A percentile compares a stretch with the other conserved stretches of the same genome.
phyloP scores from a whole-genome alignment of 257 asterid species.

The Primulina tabacum region DNA sequence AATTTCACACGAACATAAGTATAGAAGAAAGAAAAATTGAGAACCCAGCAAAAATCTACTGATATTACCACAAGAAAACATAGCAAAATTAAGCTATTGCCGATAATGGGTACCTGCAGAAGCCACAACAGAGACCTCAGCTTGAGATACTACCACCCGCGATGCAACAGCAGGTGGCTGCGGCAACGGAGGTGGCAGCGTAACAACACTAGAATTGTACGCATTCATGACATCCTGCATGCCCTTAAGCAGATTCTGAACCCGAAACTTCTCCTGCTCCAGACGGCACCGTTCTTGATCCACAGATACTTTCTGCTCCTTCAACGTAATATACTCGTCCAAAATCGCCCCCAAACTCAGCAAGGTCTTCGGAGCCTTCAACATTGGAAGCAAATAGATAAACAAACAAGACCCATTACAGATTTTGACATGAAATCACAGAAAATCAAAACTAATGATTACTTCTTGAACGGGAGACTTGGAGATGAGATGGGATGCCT shows the following conservation, averaged over 20 bases:
- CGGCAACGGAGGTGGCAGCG: slow-evolving; percentile 39
- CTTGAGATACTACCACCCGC: slow-evolving; percentile 26
- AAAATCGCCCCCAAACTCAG: slow-evolving; percentile 74
- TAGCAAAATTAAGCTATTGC: background rate
- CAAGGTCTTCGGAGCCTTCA: slow-evolving; percentile 80
- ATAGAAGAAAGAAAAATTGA: no score
- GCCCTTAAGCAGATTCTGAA: slow-evolving; percentile 66
- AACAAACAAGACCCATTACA: background rate
- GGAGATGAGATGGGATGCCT: slow-evolving; percentile 73
- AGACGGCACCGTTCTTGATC: slow-evolving; percentile 69
- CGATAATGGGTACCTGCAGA: slow-evolving; percentile 37
- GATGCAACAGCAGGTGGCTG: slow-evolving; percentile 32
- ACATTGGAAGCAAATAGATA: background rate
- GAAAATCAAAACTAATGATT: background rate
- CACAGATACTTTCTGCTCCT: slow-evolving; percentile 71
- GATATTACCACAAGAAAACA: background rate
- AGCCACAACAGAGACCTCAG: slow-evolving; percentile 28
- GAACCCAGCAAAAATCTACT: no score
- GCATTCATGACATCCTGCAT: slow-evolving; percentile 78
- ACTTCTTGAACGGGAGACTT: slow-evolving; percentile 79
- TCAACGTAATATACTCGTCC: slow-evolving; percentile 79
- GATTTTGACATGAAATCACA: background rate
- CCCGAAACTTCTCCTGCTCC: slow-evolving; percentile 72
- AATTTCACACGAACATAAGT: no score
- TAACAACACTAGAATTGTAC: slow-evolving; percentile 39